Base-by-base conservation (phyloP, 495 filamentous ascomycete genomes). In the Aspergillus heteromorphus region DNA sequence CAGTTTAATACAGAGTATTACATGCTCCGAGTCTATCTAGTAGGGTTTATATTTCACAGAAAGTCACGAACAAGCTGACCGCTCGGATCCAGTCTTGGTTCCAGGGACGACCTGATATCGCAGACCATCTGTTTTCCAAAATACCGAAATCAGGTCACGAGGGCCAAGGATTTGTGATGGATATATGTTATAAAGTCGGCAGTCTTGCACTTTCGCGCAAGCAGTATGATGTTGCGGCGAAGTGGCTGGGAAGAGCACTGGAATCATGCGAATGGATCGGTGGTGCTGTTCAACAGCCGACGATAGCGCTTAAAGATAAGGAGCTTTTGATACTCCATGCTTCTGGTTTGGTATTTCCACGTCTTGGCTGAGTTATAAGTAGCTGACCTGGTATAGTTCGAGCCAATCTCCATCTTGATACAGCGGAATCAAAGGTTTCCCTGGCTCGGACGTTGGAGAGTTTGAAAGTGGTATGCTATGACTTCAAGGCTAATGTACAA, bases 181-280 rank as follows among this genome's bases (percentile, higher is more conserved):
- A 92, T 60, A 68, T 84, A 14, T 73, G 90, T 13, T 88, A 85
- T 49, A 84, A 86, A 56, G 87, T 93, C 59, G 89, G 91, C 2
- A 80, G 77, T 51, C 75, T 79, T 23, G 68, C 87, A 23, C 70
- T 81, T 0, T 61, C 63, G 4, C 76, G 77, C 45, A 62, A 70
- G n/a, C 71, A 85, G 56, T 80, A 74, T 60, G 64, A 72, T 4
- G 54, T 77, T 11, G 84, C 87, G 11, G 65, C 77, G 6, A 83
- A 80, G 63, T 96, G 91, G 92, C 67, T 96, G n/a, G 79, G 86
- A 49, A 77, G 86, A 54, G 82, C 89, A 4, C 72, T 83, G 49
- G 75, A 85, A 17, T 63, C 82, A 34, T 73, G 92, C 30, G 71
- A 78, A 52, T 60, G 36, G 80, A 83, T 50, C 74, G 79, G n/a